Percentiles rank a stretch among this genome's conserved stretches.
Conservation (phyloP, 2,329 filamentous ascomycete species). For the Dactylellina sp. region DNA sequence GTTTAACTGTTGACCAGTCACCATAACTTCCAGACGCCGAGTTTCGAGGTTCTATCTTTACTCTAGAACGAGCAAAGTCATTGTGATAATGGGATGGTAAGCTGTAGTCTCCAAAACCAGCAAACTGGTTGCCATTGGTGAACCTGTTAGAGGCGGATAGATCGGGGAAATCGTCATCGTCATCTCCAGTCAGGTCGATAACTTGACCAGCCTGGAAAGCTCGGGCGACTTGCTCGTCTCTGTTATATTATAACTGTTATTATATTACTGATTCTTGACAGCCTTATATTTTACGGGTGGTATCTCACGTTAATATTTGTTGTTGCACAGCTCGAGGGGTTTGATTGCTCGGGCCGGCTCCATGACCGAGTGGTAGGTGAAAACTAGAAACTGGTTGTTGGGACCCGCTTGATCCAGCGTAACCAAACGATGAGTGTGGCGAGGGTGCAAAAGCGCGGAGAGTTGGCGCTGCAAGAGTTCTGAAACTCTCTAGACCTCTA, state of each 20-base stretch:
- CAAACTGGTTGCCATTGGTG: slow-evolving; percentile 6
- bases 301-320: slow-evolving; percentile 16
- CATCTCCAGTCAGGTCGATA: slow-evolving; percentile 44
- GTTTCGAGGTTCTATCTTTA: slow-evolving; percentile 18
- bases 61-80: slow-evolving; percentile 2
- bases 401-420: not conserved
- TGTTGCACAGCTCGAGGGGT: not conserved
- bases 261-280: not conserved
- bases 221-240: slow-evolving; percentile 23
- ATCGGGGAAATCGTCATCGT: slow-evolving; percentile 13
- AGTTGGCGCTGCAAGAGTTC: slow-evolving; percentile 9
- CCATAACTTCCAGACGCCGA: not conserved
- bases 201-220: slow-evolving; percentile 10
- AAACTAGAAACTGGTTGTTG: not conserved
- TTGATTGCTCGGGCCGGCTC: not conserved
- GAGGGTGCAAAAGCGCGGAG: not conserved
- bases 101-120: not conserved
- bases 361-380: not conserved
- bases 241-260: slow-evolving; percentile 1
- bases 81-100: not conserved
- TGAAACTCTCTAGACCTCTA: not conserved
- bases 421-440: not conserved
- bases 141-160: not conserved
- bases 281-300: not conserved
- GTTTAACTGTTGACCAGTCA: slow-evolving; percentile 24